Evolutionary conservation across 2,329 filamentous ascomycete species (phyloP).

Genomic region (Botrytis squamosa): DNA sequence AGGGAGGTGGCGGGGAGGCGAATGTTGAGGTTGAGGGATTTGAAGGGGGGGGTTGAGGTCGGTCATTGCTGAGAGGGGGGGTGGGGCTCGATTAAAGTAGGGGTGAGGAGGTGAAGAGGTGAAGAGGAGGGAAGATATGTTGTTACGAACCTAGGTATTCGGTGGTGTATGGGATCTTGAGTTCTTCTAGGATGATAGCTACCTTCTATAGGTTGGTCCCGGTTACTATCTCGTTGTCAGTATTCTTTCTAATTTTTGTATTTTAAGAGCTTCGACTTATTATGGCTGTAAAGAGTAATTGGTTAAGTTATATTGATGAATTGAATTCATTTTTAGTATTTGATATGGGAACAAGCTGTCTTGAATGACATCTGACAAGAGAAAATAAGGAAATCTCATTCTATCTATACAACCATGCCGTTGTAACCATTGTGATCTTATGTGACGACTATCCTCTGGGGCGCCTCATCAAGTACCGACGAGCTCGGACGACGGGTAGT

Average conservation of each 20-base stretch:
- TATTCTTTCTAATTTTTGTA: no score
- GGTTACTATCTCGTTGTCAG: neutral
- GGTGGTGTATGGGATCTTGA: conserved; percentile 43
- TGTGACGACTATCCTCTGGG: neutral
- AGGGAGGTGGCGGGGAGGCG: no score
- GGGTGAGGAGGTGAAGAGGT: no score
- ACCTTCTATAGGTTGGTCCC: conserved; percentile 32
- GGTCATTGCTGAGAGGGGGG: neutral
- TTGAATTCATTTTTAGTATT: neutral
- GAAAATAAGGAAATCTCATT: neutral
- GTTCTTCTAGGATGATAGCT: conserved; percentile 46
- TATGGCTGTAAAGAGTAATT: neutral
- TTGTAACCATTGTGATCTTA: neutral
- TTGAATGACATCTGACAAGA: no score
- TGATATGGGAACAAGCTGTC: neutral
- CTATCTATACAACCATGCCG: neutral
- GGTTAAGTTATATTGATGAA: conserved; percentile 1
- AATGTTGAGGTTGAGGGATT: conserved; percentile 37
- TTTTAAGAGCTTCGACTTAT: no score
- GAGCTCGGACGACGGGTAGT: neutral
- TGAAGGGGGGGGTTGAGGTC: conserved; percentile 44
- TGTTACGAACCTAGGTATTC: neutral
- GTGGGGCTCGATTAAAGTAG: neutral
- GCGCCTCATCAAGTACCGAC: neutral
- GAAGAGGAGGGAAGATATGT: no score